Conservation (phyloP, 345 rosid genomes). For the Salix udensis region DNA sequence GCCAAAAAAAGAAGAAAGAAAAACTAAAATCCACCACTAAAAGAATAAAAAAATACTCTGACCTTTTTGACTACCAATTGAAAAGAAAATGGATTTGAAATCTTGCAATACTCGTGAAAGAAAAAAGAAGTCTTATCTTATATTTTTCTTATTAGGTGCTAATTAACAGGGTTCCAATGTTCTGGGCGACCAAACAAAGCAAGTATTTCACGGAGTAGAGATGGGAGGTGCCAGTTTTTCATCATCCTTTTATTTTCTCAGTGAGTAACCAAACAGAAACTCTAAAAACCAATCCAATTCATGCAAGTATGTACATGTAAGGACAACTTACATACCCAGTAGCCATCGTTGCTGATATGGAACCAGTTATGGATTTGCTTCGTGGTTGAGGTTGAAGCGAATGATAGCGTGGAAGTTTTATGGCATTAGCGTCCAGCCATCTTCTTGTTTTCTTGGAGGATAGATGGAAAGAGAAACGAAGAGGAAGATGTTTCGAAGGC, state of each 20-base stretch:
- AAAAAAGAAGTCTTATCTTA: too few species aligned
- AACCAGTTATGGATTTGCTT: constrained; percentile 2
- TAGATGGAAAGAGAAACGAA: neutral
- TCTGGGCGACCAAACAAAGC: too few species aligned
- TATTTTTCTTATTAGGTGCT: too few species aligned
- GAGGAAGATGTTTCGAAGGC: neutral
- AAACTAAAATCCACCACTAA: neutral
- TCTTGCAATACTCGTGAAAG: too few species aligned
- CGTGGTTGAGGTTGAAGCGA: constrained; percentile 4
- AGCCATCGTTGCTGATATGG: constrained; percentile 21
- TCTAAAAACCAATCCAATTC: neutral
- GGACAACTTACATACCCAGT: constrained; percentile 18
- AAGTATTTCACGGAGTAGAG: too few species aligned
- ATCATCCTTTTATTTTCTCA: neutral
- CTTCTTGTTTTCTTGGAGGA: neutral
- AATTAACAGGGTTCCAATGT: too few species aligned
- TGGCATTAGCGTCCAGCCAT: neutral
- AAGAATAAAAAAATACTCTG: neutral
- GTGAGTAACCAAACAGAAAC: neutral
- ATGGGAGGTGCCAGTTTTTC: too few species aligned
- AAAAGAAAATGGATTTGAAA: neutral
- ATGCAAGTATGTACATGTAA: neutral
- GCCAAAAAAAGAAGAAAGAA: neutral
- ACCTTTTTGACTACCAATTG: neutral
- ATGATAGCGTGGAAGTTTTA: neutral